phyloP scores from a whole-genome alignment of 75 land plant species.

The Picea sitchensis region DNA sequence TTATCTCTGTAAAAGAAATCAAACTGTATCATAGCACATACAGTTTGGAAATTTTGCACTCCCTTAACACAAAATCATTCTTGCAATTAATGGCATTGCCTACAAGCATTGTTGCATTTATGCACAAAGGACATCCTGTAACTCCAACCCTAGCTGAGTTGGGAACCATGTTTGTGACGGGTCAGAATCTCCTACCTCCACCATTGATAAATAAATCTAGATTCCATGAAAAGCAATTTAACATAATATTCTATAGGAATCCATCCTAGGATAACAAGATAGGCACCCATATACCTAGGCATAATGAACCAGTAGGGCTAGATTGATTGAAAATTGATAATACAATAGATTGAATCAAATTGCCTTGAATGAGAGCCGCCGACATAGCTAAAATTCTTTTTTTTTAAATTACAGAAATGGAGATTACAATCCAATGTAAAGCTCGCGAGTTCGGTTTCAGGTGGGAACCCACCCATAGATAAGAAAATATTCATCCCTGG shows the following conservation, averaged over 20 bases:
- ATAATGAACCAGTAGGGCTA: too few species aligned
- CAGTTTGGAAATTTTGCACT: too few species aligned
- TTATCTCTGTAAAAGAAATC: background rate
- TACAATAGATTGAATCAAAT: background rate
- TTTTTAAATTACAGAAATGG: too few species aligned
- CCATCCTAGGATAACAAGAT: background rate
- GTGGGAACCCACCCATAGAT: too few species aligned
- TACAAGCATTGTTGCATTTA: background rate
- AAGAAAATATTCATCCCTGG: too few species aligned
- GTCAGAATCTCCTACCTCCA: background rate
- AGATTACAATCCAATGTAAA: too few species aligned
- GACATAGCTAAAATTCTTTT: background rate
- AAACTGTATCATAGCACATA: background rate
- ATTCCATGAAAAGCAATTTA: background rate
- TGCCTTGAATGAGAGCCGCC: background rate
- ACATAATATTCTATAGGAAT: background rate
- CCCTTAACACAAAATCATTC: too few species aligned
- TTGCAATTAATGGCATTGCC: background rate
- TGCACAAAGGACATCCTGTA: background rate
- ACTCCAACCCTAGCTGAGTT: background rate
- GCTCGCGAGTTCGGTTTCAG: too few species aligned
- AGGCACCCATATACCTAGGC: too few species aligned
- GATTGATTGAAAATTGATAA: background rate
- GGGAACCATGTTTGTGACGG: background rate
- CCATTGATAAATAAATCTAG: background rate